Percentiles rank a stretch among this genome's conserved stretches.
phyloP scores from a whole-genome alignment of 2,329 filamentous ascomycete species.

The Periglandula ipomoeae region DNA sequence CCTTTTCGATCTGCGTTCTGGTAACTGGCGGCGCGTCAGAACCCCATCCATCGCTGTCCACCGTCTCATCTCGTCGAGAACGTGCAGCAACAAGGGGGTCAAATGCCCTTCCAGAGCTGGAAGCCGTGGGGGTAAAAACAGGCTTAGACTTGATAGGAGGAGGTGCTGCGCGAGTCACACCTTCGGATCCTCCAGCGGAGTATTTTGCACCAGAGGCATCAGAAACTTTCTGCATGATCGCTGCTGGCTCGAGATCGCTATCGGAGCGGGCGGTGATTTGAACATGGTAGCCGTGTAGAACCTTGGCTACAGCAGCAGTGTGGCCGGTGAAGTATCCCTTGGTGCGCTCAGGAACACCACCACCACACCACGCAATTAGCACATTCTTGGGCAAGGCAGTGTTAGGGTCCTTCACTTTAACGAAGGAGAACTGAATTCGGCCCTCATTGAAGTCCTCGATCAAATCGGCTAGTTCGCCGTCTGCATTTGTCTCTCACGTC shows the following conservation, averaged over 20 bases:
- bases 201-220: conserved; percentile 96
- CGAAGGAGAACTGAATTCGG: conserved; percentile 91
- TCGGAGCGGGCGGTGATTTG: conserved; percentile 94
- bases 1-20: conserved; percentile 81
- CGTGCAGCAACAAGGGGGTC: conserved; percentile 62
- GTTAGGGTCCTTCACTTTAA: conserved; percentile 95
- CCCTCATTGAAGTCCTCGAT: conserved; percentile 96
- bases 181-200: conserved; percentile 55
- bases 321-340: conserved; percentile 99
- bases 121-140: conserved; percentile 71
- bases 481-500: conserved; percentile 35
- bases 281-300: conserved; percentile 94
- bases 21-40: conserved; percentile 86
- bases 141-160: conserved; percentile 80
- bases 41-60: conserved; percentile 89
- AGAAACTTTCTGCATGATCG: conserved; percentile 85
- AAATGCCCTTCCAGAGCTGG: conserved; percentile 39
- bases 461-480: conserved; percentile 83
- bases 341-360: conserved; percentile 94
- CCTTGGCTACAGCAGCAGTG: conserved; percentile 76
- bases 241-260: conserved; percentile 75
- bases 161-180: conserved; percentile 42
- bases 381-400: conserved; percentile 81
- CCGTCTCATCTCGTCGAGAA: conserved; percentile 47
- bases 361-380: conserved; percentile 92